Evolutionary conservation across 441 rosid genomes (phyloP).

Genomic region (Eugenia klotzschiana): DNA sequence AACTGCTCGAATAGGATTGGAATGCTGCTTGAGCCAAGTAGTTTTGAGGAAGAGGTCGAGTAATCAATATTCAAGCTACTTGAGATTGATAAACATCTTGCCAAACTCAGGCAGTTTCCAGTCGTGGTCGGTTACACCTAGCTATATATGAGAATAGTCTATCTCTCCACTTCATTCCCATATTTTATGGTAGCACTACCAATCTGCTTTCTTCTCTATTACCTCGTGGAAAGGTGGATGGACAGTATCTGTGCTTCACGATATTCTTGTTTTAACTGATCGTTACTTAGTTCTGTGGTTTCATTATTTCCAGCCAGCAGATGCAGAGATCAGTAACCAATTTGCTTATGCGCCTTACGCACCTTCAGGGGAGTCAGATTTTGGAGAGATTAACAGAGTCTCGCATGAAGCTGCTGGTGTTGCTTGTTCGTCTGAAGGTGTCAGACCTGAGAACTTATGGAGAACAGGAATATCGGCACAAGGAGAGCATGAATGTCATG

Average conservation of each 20-base stretch:
- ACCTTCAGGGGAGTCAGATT: constrained; percentile 34
- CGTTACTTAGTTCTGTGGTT: neutral
- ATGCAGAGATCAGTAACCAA: constrained; percentile 32
- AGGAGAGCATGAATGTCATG: constrained; percentile 17
- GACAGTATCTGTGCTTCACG: neutral
- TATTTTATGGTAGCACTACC: neutral
- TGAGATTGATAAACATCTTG: neutral
- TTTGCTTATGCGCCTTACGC: constrained; percentile 23
- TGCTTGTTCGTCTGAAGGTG: constrained; percentile 20
- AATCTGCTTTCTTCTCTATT: neutral
- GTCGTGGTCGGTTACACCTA: neutral
- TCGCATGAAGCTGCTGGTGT: constrained; percentile 17
- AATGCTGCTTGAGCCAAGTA: neutral
- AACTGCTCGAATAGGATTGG: neutral
- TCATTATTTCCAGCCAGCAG: constrained; percentile 28
- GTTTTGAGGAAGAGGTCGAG: neutral
- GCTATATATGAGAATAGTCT: neutral
- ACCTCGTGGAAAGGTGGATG: neutral
- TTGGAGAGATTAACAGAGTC: constrained; percentile 28
- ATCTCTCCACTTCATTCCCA: neutral
- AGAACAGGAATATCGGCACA: constrained; percentile 28
- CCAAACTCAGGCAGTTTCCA: neutral
- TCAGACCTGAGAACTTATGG: constrained; percentile 36
- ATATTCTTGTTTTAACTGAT: neutral
- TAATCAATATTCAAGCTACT: neutral